A percentile compares a stretch with the other conserved stretches of the same genome.
phyloP scores from a whole-genome alignment of 352 stramenopile species.

The Aphanomyces euteiches region DNA sequence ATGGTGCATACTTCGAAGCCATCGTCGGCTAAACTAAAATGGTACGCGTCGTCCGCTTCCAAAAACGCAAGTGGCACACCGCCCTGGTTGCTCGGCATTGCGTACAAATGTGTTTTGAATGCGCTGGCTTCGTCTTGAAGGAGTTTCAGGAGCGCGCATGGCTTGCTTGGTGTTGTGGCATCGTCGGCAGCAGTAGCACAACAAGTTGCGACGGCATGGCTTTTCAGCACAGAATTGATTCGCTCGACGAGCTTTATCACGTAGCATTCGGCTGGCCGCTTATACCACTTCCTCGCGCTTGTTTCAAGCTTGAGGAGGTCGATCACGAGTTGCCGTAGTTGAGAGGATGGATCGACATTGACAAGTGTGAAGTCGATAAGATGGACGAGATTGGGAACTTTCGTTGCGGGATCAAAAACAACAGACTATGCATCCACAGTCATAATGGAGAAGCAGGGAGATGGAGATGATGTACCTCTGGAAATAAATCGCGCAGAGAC shows the following conservation, averaged over 20 bases:
- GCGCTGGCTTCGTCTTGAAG: conserved; percentile 49
- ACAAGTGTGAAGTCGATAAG: conserved; percentile 51
- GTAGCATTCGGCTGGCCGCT: conserved; percentile 56
- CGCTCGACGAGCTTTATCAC: conserved; percentile 59
- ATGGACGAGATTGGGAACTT: conserved; percentile 40
- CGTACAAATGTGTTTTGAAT: conserved; percentile 57
- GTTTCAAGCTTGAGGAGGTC: conserved; percentile 64
- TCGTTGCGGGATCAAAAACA: conserved; percentile 33
- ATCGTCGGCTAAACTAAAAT: conserved; percentile 77
- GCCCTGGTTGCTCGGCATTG: conserved; percentile 68
- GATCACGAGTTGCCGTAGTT: conserved; percentile 51
- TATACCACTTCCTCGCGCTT: conserved; percentile 71
- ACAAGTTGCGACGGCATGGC: conserved; percentile 46
- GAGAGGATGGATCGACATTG: conserved; percentile 25
- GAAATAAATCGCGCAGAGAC: conserved; percentile 62
- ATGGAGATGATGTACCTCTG: conserved; percentile 41
- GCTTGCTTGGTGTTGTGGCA: conserved; percentile 17
- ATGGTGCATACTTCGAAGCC: conserved; percentile 71
- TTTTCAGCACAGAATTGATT: conserved; percentile 42
- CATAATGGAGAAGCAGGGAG: not conserved
- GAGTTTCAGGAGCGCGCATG: conserved; percentile 47
- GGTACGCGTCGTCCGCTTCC: conserved; percentile 59
- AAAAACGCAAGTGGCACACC: conserved; percentile 67
- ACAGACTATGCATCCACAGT: not conserved
- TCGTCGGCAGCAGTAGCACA: conserved; percentile 36